Percentiles rank a stretch among this genome's conserved stretches.
These are phyloP conservation scores for Fabrea salina DNA, from an alignment of 169 alveolate species.

Conservation along the genomic window DNA sequence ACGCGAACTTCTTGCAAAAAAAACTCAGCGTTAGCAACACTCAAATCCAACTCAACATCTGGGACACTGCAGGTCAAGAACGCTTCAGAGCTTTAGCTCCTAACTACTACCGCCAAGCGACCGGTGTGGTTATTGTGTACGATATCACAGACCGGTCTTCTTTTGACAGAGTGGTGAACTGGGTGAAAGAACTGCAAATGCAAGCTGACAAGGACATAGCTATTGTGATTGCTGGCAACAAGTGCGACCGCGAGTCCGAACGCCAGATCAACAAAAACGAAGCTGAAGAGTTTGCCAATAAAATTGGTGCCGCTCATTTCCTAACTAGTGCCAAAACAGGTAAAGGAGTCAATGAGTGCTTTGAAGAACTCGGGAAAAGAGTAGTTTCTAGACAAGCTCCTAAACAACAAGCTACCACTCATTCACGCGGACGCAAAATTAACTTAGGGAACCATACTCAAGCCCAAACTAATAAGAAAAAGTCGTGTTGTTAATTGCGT, in stretches of 20 bases:
- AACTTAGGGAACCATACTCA: no score
- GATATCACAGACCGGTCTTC: conserved; percentile 78
- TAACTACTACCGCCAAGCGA: conserved; percentile 72
- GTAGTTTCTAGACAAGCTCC: background rate
- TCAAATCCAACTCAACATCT: conserved; percentile 39
- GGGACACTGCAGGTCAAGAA: conserved; percentile 80
- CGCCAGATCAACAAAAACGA: conserved; percentile 40
- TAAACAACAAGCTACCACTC: no score
- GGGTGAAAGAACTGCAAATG: conserved; percentile 68
- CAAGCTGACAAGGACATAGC: conserved; percentile 60
- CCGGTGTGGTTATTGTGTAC: conserved; percentile 80
- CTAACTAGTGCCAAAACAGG: conserved; percentile 76
- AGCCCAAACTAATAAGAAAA: no score
- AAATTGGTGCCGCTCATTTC: conserved; percentile 62
- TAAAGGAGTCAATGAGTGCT: conserved; percentile 67
- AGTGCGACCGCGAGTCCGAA: conserved; percentile 62
- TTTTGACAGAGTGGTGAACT: conserved; percentile 63
- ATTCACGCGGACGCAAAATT: no score
- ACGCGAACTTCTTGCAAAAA: conserved; percentile 63
- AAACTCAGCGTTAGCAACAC: conserved; percentile 38
- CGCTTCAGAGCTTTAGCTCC: conserved; percentile 68
- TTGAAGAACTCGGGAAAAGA: conserved; percentile 43
- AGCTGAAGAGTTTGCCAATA: conserved; percentile 58
- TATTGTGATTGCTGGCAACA: conserved; percentile 76
- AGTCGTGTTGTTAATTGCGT: no score